phyloP scores from a whole-genome alignment of 2,329 filamentous ascomycete genomes.

The Pyricularia pennisetigena region DNA sequence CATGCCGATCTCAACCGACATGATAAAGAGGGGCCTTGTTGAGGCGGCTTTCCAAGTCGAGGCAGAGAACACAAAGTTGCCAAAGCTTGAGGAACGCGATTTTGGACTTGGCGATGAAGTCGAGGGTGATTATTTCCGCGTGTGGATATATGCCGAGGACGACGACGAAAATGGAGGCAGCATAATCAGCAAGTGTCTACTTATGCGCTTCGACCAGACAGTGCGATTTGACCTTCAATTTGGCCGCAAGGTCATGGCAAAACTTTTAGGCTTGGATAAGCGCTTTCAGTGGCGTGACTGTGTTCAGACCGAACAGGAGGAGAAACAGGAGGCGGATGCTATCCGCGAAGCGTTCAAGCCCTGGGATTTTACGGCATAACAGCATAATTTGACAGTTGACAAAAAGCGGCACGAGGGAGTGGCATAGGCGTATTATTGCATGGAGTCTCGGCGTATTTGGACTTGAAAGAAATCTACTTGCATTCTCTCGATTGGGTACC shows the following conservation, averaged over 20 bases:
- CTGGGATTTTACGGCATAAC: constrained; percentile 72
- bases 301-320: constrained; percentile 65
- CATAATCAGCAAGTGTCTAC: constrained; percentile 57
- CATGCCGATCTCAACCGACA: constrained; percentile 60
- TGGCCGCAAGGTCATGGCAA: constrained; percentile 77
- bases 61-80: constrained; percentile 61
- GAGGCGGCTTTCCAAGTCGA: constrained; percentile 85
- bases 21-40: constrained; percentile 64
- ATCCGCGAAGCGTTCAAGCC: constrained; percentile 76
- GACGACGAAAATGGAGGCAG: constrained; percentile 20
- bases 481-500: background rate
- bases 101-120: constrained; percentile 40
- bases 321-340: constrained; percentile 64
- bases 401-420: background rate
- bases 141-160: constrained; percentile 66
- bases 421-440: background rate
- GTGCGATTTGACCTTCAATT: constrained; percentile 87
- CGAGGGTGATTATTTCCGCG: constrained; percentile 62
- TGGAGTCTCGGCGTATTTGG: background rate
- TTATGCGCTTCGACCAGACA: constrained; percentile 62
- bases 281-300: constrained; percentile 82
- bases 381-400: background rate
- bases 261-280: constrained; percentile 70
- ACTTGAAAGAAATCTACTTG: background rate
- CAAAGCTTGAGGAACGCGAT: constrained; percentile 37